Evolutionary conservation across 148 eudicot species (phyloP), one percentile per base, ranked within the genome.

Genomic region (Persicaria maculosa): DNA sequence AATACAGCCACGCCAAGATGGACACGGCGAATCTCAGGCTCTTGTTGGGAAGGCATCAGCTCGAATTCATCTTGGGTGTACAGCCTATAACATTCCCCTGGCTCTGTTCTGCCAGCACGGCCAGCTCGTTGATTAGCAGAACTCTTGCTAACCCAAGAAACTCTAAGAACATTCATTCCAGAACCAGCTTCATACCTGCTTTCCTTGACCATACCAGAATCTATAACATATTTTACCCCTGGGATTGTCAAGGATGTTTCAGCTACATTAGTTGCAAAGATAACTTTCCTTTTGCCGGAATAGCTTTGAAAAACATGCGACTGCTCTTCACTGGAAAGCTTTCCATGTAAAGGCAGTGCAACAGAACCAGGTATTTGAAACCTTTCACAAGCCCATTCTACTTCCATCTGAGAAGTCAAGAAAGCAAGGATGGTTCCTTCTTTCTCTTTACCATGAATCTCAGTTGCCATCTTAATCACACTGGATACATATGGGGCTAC

Each of bases 71-170:
- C 61, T 75, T 85, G 72, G 4, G 92, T 80, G 81, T 95, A 95
- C 10, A 95, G 87, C 68, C 98, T 85, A 74, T 88, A 95, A 85
- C 98, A 95, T 43, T 77, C 78, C 48, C 98, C 98, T 9, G 96
- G 83, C 74, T 89, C 97, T n/a, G 97, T 95, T 83, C 97, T 90
- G 81, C 97, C 99, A 76, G 97, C 96, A 68, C 97, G 99, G 59
- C 97, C 99, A 81, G 94, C 92, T 74, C 97, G 85, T 79, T 92
- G 97, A 73, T 88, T 85, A 71, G 98, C 98, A 44, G 99, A 92
- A 78, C 99, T 89, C 88, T 89, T 88, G 82, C 99, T 95, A 73
- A 88, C 87, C 78, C 87, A 70, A 76, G 91, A 80, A 64, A 89
- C 94, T 77, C 84, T 95, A 72, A 95, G 84, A 64, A 89, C 85